Conservation (phyloP, 2,329 filamentous ascomycete species). For the Calycina herbarum region DNA sequence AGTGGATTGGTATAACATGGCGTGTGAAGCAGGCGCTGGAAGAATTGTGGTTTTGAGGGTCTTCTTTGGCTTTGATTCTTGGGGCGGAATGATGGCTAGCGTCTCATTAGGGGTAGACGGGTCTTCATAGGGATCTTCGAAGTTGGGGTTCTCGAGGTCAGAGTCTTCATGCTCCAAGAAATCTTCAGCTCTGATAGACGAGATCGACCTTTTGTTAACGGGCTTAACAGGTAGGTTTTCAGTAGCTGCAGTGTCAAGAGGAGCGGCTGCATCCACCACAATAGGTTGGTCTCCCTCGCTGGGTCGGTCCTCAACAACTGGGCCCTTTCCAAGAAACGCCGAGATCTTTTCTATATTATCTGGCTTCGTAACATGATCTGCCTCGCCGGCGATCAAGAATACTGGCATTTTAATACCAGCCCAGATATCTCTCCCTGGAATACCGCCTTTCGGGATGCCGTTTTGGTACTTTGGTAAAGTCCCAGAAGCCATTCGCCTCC, state of each 20-base stretch:
- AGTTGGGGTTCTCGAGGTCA: constrained; percentile 34
- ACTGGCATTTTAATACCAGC: constrained; percentile 69
- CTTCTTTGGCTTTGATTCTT: constrained; percentile 50
- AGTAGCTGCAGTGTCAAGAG: constrained; percentile 40
- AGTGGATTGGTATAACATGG: constrained; percentile 76
- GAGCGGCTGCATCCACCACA: constrained; percentile 51
- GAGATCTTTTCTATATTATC: constrained; percentile 69
- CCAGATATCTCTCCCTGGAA: constrained; percentile 74
- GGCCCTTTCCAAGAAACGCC: constrained; percentile 39
- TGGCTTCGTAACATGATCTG: constrained; percentile 74
- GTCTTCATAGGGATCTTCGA: constrained; percentile 45
- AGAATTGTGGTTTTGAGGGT: constrained; percentile 70
- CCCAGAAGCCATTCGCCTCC: constrained; percentile 77
- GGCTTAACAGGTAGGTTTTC: constrained; percentile 30
- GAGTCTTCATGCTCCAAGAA: constrained; percentile 38
- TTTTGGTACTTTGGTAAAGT: constrained; percentile 60
- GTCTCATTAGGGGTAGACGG: constrained; percentile 49
- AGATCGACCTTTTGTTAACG: constrained; percentile 36
- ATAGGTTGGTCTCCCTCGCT: constrained; percentile 40
- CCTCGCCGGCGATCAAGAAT: constrained; percentile 74
- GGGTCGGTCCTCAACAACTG: constrained; percentile 29
- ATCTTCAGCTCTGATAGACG: constrained; percentile 42
- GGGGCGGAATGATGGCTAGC: constrained; percentile 45
- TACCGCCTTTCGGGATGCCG: constrained; percentile 57
- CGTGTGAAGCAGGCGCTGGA: constrained; percentile 77